Conservation (phyloP, 495 filamentous ascomycete genomes). For the Usnea hakonensis region DNA sequence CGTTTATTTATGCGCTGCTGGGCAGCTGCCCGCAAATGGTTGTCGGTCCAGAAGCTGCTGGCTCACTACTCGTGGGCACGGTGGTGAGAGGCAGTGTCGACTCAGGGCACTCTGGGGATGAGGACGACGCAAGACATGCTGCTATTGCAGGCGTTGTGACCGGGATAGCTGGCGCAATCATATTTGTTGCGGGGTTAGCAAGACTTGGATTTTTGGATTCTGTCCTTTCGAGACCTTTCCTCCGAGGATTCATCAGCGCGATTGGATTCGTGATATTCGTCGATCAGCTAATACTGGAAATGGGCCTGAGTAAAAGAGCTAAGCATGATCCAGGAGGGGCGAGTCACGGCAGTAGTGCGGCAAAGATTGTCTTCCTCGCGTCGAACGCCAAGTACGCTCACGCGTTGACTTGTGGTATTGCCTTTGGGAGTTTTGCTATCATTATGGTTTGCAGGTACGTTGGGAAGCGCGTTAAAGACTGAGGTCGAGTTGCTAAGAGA, state of each 20-base stretch:
- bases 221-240: constrained; percentile 84
- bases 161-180: constrained; percentile 76
- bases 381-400: constrained; percentile 58
- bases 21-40: constrained; percentile 89
- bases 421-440: constrained; percentile 69
- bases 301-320: constrained; percentile 60
- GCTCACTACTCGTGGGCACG: constrained; percentile 78
- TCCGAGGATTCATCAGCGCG: constrained; percentile 92
- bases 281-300: constrained; percentile 86
- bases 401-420: constrained; percentile 63
- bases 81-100: constrained; percentile 75
- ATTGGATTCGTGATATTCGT: constrained; percentile 94
- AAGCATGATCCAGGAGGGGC: constrained; percentile 37
- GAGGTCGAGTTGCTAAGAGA: constrained; percentile 20
- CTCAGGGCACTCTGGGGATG: constrained; percentile 57
- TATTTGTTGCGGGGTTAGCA: constrained; percentile 72
- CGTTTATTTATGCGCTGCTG: constrained; percentile 79
- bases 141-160: constrained; percentile 84
- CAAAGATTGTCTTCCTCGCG: constrained; percentile 75
- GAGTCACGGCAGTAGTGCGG: constrained; percentile 72
- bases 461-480: background rate
- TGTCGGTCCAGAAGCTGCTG: constrained; percentile 92
- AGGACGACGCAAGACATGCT: constrained; percentile 62
- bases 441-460: constrained; percentile 78
- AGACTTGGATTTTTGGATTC: constrained; percentile 92